phyloP scores from a whole-genome alignment of 225 moss, liverwort and hornwort genomes.

The Physcomitrium patens region DNA sequence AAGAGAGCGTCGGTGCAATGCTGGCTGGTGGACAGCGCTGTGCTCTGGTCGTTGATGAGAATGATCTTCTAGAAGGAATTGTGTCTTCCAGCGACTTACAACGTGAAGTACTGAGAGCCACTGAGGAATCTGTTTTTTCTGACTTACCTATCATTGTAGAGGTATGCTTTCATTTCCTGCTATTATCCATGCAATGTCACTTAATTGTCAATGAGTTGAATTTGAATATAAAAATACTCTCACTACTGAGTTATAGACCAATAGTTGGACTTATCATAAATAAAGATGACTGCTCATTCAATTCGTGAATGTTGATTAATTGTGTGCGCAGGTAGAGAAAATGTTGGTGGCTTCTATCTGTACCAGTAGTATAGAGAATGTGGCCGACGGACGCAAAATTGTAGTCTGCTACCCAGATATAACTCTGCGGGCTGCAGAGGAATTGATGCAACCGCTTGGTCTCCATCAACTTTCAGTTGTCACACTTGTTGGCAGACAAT shows the following conservation, averaged over 20 bases:
- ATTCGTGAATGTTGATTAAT: neutral
- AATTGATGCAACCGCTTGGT: slow-evolving; percentile 44
- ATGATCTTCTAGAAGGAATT: slow-evolving; percentile 60
- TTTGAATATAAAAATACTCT: neutral
- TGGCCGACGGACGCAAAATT: slow-evolving; percentile 23
- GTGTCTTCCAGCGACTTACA: slow-evolving; percentile 49
- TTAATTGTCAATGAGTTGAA: neutral
- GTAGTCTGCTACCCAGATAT: slow-evolving; percentile 59
- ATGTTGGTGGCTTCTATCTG: slow-evolving; percentile 58
- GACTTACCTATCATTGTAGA: slow-evolving; percentile 30
- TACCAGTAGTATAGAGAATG: slow-evolving; percentile 42
- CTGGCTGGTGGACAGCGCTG: slow-evolving; percentile 43
- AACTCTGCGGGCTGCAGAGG: slow-evolving; percentile 34
- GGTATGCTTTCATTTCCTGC: slow-evolving; percentile 17
- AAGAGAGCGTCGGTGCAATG: slow-evolving; percentile 56
- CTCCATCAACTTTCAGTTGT: slow-evolving; percentile 56
- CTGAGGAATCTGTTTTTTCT: slow-evolving; percentile 45
- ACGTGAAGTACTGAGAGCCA: slow-evolving; percentile 44
- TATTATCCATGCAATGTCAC: neutral
- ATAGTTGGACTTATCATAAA: neutral
- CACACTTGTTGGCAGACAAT: slow-evolving; percentile 50
- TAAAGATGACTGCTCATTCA: neutral
- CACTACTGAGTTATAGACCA: neutral
- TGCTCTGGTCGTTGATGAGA: slow-evolving; percentile 60
- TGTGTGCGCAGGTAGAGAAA: slow-evolving; percentile 34